These are phyloP conservation scores for Turritis glabra DNA, from an alignment of 345 rosid species.

Conservation along the genomic window DNA sequence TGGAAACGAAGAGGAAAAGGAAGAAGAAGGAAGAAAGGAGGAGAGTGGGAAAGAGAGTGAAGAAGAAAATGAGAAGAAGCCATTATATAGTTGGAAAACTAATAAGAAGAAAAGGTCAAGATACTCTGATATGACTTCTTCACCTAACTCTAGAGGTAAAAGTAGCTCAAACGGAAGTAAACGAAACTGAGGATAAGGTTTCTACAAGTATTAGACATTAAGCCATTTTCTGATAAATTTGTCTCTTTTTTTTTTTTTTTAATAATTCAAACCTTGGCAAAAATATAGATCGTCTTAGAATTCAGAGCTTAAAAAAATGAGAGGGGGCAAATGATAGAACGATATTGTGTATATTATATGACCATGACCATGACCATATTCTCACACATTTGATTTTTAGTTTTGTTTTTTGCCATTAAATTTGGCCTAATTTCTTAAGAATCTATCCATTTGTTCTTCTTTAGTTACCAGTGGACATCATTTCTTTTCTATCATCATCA, in stretches of 20 bases:
- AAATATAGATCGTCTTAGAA: neutral
- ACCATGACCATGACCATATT: neutral
- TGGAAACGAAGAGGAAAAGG: conserved; percentile 54
- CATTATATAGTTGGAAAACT: conserved; percentile 59
- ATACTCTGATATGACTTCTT: conserved; percentile 49
- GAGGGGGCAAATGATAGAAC: neutral
- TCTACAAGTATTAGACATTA: neutral
- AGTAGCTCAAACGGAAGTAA: conserved; percentile 48
- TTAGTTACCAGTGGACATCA: neutral
- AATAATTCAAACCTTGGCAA: neutral
- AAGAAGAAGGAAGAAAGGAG: conserved; percentile 38
- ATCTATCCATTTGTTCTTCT: neutral
- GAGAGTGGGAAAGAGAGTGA: conserved; percentile 34
- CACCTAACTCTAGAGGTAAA: conserved; percentile 65
- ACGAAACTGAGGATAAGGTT: neutral
- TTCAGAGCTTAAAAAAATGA: neutral
- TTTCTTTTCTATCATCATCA: neutral
- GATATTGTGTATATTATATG: neutral
- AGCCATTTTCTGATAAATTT: neutral
- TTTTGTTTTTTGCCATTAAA: neutral
- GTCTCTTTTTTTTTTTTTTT: neutral
- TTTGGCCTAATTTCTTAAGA: neutral
- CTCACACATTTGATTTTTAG: neutral
- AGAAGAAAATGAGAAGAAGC: conserved; percentile 43
- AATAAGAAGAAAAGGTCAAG: conserved; percentile 79